These are phyloP conservation scores for Aspergillus fructus DNA, from an alignment of 2,329 filamentous ascomycete species.

Conservation along the genomic window DNA sequence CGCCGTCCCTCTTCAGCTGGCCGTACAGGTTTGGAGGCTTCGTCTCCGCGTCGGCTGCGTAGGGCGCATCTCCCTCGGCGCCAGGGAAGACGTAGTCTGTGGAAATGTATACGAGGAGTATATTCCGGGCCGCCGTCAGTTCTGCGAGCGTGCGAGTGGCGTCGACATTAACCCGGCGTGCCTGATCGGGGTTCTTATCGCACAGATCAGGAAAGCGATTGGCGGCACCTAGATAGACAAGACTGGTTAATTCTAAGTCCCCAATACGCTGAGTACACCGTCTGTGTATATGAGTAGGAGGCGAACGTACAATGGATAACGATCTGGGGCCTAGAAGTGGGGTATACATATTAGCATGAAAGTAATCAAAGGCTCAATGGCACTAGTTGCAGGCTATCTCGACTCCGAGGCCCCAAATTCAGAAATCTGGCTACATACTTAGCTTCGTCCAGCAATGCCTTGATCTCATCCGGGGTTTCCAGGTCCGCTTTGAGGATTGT, in stretches of 20 bases:
- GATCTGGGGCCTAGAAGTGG: conserved; percentile 62
- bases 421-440: conserved; percentile 43
- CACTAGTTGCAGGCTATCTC: background rate
- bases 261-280: too few relatives aligned
- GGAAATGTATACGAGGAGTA: conserved; percentile 62
- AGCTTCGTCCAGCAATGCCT: conserved; percentile 50
- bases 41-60: conserved; percentile 63
- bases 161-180: conserved; percentile 70
- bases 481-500: conserved; percentile 62
- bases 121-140: conserved; percentile 58
- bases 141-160: conserved; percentile 67
- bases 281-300: too few relatives aligned
- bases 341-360: conserved; percentile 2
- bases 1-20: conserved; percentile 70
- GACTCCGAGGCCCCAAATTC: background rate
- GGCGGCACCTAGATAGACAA: conserved; percentile 64
- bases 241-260: background rate
- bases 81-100: conserved; percentile 79
- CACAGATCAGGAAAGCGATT: conserved; percentile 87
- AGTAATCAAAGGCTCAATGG: background rate
- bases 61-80: conserved; percentile 79
- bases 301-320: conserved; percentile 72
- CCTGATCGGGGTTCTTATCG: conserved; percentile 73
- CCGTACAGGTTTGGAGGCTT: conserved; percentile 78
- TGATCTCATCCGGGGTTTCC: conserved; percentile 46